phyloP scores from a whole-genome alignment of 106 monocot genomes.

The Acorus calamus region DNA sequence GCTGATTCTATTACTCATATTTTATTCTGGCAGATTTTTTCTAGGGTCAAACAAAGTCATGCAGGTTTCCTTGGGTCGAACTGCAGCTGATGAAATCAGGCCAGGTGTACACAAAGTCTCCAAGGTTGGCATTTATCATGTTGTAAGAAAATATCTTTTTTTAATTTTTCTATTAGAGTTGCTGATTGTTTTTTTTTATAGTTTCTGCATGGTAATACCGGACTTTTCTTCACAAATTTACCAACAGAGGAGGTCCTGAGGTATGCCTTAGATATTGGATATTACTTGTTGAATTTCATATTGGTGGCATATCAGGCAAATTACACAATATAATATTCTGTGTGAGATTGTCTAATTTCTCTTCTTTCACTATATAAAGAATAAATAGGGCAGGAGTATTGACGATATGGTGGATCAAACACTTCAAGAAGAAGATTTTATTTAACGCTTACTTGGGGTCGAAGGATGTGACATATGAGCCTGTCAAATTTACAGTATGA shows the following conservation, averaged over 20 bases:
- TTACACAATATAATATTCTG: no score
- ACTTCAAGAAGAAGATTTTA: no score
- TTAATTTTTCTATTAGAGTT: background rate
- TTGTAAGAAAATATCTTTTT: background rate
- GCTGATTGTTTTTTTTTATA: constrained; percentile 11
- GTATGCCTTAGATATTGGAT: constrained; percentile 17
- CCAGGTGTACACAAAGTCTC: constrained; percentile 70
- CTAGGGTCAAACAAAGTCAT: constrained; percentile 94
- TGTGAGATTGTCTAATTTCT: no score
- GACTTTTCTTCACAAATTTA: constrained; percentile 74
- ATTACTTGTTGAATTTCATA: no score
- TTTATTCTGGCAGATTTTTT: constrained; percentile 55
- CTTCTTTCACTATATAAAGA: no score
- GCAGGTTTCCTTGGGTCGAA: constrained; percentile 72
- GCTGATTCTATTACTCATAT: background rate
- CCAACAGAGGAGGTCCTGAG: constrained; percentile 67
- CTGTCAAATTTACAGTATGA: no score
- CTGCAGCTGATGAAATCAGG: constrained; percentile 60
- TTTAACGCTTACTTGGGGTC: no score
- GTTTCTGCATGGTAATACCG: constrained; percentile 66
- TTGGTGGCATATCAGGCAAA: no score
- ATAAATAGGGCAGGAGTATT: no score
- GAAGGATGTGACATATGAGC: no score
- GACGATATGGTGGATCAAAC: no score
- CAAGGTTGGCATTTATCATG: constrained; percentile 30